Base-by-base conservation (phyloP, 78 protist species). In the Neovahlkampfia damariscottae region DNA sequence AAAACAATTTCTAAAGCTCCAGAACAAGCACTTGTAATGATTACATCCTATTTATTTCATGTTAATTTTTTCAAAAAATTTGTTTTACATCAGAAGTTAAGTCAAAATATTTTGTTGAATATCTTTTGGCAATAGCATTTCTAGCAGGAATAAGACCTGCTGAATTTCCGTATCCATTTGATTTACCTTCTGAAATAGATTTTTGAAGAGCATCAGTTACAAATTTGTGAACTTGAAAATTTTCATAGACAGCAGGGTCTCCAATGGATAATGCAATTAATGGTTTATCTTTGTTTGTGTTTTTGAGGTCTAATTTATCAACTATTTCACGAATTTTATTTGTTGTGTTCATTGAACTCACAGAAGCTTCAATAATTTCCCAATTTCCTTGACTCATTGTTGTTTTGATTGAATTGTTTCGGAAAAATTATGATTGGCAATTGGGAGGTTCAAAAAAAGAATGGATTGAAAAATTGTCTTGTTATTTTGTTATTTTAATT, bases 1-100 rank as follows among this genome's bases (percentile, higher is more conserved):
- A 94, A 59, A 59, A 88, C 93, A 41, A 94, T 82, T 38, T 91
- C 92, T 10, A 94, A 40, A 8, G 97, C 97, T 36, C 93, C 95
- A 1, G 95, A 91, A 73, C 89, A 86, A 2, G 93, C 92, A 6
- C 79, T 37, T 27, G 90, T 80, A 31, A 89, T n/a, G 39, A 91
- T 3, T 5, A 93, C 82, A 34, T 88, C 94, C 38, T 41, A 3
- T 27, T 34, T 38, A 38, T 50, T 8, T 3, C 3, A 67, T 67
- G 71, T 35, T 5, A 37, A 67, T 67, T 7, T 67, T 37, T 7
- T 67, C 71, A n/a, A n/a, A n/a, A n/a, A n/a, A n/a, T n/a, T n/a
- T 67, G n/a, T n/a, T n/a, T n/a, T n/a, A n/a, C n/a, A n/a, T n/a
- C n/a, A n/a, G n/a, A n/a, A n/a, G 9, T 29, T 29, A 38, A n/a